These are phyloP conservation scores for Termitomyces sp. DNA, from an alignment of 768 basidiomycete genomes.

Conservation along the genomic window DNA sequence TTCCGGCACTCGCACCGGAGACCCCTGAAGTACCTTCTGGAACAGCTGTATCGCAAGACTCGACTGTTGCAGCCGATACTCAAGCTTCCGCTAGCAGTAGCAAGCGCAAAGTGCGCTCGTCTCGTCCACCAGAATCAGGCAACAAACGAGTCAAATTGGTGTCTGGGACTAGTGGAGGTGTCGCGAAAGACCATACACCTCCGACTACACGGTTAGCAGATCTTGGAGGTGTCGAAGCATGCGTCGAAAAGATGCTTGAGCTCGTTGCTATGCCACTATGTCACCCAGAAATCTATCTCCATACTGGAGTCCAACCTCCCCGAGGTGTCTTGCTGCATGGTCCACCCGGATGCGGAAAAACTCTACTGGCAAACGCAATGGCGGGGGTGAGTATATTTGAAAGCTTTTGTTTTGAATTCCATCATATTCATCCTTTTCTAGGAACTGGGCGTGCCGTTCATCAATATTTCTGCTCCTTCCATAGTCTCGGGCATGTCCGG, in stretches of 20 bases:
- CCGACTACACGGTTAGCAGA: slow-evolving; percentile 75
- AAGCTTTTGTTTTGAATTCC: neutral
- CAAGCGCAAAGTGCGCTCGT: slow-evolving; percentile 61
- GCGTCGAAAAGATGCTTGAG: slow-evolving; percentile 90
- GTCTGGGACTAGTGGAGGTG: slow-evolving; percentile 17
- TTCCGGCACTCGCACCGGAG: slow-evolving; percentile 13
- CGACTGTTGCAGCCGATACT: slow-evolving; percentile 5
- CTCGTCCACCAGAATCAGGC: slow-evolving; percentile 44
- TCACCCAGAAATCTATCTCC: slow-evolving; percentile 92
- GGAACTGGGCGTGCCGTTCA: slow-evolving; percentile 93
- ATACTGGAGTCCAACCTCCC: slow-evolving; percentile 90
- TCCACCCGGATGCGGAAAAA: slow-evolving; percentile 97
- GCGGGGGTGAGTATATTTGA: slow-evolving; percentile 65
- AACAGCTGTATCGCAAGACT: slow-evolving; percentile 9
- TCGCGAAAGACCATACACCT: slow-evolving; percentile 62
- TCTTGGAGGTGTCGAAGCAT: slow-evolving; percentile 81
- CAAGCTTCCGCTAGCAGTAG: slow-evolving; percentile 22
- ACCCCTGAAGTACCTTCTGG: slow-evolving; percentile 6
- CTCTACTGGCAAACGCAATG: slow-evolving; percentile 88
- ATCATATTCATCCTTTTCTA: slow-evolving; percentile 22
- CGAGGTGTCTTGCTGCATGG: slow-evolving; percentile 91
- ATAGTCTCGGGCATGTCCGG: slow-evolving; percentile 98
- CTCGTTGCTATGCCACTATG: slow-evolving; percentile 94
- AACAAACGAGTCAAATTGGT: slow-evolving; percentile 52
- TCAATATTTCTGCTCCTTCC: slow-evolving; percentile 90